These are phyloP conservation scores for Trichoderma koningii DNA, from an alignment of 2,329 filamentous ascomycete genomes.

Conservation along the genomic window DNA sequence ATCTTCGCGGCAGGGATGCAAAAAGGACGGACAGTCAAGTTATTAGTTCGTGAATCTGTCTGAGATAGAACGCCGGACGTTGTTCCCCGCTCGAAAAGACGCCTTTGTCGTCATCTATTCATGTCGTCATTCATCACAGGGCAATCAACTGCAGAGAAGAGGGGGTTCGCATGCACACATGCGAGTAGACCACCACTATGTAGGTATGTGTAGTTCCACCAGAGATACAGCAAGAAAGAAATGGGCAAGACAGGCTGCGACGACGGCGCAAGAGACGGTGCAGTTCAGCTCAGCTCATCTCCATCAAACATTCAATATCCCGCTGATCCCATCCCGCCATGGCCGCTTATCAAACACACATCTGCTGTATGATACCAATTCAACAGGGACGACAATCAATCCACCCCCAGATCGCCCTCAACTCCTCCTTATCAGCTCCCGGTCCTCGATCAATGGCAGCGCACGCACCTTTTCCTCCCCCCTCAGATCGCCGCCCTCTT, in stretches of 20 bases:
- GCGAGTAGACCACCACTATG: too few relatives aligned
- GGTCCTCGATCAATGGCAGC: too few relatives aligned
- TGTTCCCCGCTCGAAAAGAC: neutral
- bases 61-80: constrained; percentile 7
- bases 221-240: neutral
- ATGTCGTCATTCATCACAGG: neutral
- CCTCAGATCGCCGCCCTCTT: neutral
- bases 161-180: neutral
- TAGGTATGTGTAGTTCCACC: neutral
- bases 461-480: neutral
- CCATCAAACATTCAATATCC: neutral
- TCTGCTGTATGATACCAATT: too few relatives aligned
- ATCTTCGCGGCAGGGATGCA: too few relatives aligned
- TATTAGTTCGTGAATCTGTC: too few relatives aligned
- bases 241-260: neutral
- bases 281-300: neutral
- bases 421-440: too few relatives aligned
- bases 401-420: too few relatives aligned
- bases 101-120: too few relatives aligned
- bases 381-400: too few relatives aligned
- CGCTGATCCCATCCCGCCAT: neutral
- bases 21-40: neutral
- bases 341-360: neutral
- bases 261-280: neutral
- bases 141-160: neutral